Evolutionary conservation across 169 alveolate species (phyloP), one percentile per base, ranked within the genome.

Genomic region (Cryptosporidium felis): DNA sequence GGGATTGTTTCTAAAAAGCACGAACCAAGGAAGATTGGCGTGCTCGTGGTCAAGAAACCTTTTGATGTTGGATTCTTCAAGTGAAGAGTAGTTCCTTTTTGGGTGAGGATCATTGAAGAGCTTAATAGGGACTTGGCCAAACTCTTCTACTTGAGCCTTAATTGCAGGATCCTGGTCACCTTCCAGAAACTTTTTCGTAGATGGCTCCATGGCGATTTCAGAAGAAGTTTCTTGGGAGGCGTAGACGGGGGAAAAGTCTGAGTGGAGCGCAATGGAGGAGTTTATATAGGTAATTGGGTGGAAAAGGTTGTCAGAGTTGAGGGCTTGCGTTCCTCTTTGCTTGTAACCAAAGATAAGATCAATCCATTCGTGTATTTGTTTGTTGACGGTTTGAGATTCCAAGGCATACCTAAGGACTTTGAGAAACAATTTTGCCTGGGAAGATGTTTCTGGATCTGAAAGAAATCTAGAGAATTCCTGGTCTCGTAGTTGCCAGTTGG

Each of bases 291-390:
- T 95, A 12, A 95, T 82, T 1, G 97, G 97, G 61, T 95, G 97
- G 80, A 93, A 95, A 26, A 93, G 79, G 82, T 95, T 95, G 90
- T 93, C 80, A 38, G 79, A 63, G 12, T 5, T 40, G 0, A 14
- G 21, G 12, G 97, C 97, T 60, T 94, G 96, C 34, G 90, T 88
- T 10, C 96, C 98, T 62, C 92, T 91, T 88, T 96, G 96, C 74
- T 95, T 95, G 81, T 67, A 97, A 10, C 99, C 99, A 92, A 96
- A 97, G 18, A 97, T 96, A 41, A 96, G 91, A 82, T 98, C 99
- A 34, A 97, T 95, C 99, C 99, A 98, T 59, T 93, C 93, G 90
- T 96, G 94, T 36, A 98, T 51, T 60, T 94, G 85, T 23, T 93
- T 80, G 58, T 98, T 94, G n/a, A 96, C 98, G 85, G 92, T 91